Conservation (phyloP, 1,139 yeast genomes). For the Saccharomyces hybrid region DNA sequence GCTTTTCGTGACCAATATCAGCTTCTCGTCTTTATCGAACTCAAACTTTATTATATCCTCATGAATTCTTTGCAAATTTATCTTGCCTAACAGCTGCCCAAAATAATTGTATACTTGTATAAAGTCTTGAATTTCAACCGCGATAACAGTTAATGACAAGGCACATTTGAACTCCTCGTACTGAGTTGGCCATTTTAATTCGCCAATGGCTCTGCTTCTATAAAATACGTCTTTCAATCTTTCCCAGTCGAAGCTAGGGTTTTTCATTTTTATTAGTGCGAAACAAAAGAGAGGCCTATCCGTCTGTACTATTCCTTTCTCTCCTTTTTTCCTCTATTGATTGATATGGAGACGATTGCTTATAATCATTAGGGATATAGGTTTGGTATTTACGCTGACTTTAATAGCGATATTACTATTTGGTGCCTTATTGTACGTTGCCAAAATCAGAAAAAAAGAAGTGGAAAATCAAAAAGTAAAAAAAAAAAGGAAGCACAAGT, state of each 20-base stretch:
- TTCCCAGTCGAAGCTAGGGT: slow-evolving; percentile 55
- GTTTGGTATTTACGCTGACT: background rate
- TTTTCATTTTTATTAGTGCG: slow-evolving; percentile 13
- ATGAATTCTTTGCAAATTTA: slow-evolving; percentile 30
- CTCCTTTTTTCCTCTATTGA: background rate
- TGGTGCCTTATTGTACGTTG: background rate
- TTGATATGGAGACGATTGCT: background rate
- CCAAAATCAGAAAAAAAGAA: background rate
- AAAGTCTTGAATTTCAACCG: slow-evolving; percentile 14
- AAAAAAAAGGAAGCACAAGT: background rate
- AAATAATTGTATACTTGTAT: slow-evolving; percentile 19
- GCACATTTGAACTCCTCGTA: slow-evolving; percentile 11
- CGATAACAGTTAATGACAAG: slow-evolving; percentile 19
- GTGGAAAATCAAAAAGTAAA: background rate
- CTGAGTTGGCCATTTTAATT: slow-evolving; percentile 17
- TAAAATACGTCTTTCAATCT: slow-evolving; percentile 55
- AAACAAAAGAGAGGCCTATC: background rate
- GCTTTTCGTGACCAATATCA: slow-evolving; percentile 52
- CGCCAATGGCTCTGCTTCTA: slow-evolving; percentile 34
- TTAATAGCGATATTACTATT: background rate
- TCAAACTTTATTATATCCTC: slow-evolving; percentile 52
- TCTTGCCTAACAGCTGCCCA: slow-evolving; percentile 14
- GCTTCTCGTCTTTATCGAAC: slow-evolving; percentile 47
- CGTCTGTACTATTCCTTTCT: background rate
- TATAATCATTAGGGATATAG: background rate